A percentile compares a stretch with the other conserved stretches of the same genome.
Evolutionary conservation across 2,329 filamentous ascomycete species (phyloP).

Genomic region (Stylonectria norvegica): DNA sequence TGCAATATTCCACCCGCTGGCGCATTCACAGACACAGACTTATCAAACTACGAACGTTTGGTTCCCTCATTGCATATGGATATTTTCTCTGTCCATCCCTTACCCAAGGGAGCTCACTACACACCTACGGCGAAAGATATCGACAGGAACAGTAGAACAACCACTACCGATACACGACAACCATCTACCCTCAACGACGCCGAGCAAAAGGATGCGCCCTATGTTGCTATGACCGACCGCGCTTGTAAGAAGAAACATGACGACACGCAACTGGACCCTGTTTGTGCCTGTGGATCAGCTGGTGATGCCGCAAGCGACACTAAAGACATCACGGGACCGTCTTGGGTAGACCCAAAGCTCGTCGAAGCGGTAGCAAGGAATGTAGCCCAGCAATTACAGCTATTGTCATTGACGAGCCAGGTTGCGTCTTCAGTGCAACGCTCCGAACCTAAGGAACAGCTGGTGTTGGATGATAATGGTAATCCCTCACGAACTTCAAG

Average conservation of each 20-base stretch:
- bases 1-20: neutral
- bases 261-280: no score
- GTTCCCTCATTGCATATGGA: neutral
- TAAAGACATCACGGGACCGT: conserved; percentile 25
- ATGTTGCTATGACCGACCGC: no score
- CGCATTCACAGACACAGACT: neutral
- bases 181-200: no score
- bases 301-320: conserved; percentile 13
- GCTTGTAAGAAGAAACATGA: neutral
- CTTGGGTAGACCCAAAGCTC: conserved; percentile 37
- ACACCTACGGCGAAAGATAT: no score
- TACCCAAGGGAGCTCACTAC: no score
- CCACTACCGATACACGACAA: no score
- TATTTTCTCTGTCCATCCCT: neutral
- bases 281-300: conserved; percentile 7
- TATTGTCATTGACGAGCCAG: conserved; percentile 33
- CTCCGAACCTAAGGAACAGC: neutral
- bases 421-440: neutral
- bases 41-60: neutral
- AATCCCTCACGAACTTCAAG: conserved; percentile 42
- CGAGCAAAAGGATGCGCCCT: no score
- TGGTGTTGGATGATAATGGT: conserved; percentile 4
- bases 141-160: no score
- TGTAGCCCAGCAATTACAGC: conserved; percentile 43
- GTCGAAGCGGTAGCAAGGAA: conserved; percentile 45